phyloP scores from a whole-genome alignment of 2,329 filamentous ascomycete species.

The Verticillium zaregamsianum region DNA sequence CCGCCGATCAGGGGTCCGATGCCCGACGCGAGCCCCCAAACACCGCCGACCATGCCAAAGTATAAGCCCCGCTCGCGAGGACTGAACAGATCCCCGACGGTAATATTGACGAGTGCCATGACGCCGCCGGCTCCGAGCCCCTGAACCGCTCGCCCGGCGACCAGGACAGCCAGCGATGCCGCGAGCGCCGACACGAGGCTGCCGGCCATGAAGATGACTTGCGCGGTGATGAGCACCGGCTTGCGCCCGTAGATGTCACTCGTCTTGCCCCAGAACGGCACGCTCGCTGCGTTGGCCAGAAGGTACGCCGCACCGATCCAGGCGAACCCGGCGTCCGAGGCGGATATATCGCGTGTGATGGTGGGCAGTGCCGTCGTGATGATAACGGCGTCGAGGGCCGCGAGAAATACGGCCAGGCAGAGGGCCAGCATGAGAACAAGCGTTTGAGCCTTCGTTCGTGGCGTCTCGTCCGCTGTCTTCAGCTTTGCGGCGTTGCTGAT shows the following conservation, averaged over 20 bases:
- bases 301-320: conserved; percentile 77
- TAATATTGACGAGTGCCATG: conserved; percentile 57
- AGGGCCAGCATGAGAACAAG: conserved; percentile 35
- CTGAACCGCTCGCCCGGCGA: conserved; percentile 33
- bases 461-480: conserved; percentile 20
- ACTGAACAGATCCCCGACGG: conserved; percentile 52
- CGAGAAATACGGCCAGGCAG: conserved; percentile 45
- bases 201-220: conserved; percentile 49
- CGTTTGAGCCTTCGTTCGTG: conserved; percentile 31
- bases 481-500: background rate
- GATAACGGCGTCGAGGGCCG: conserved; percentile 56
- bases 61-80: conserved; percentile 47
- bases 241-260: conserved; percentile 58
- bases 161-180: conserved; percentile 5
- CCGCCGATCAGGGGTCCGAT: conserved; percentile 67
- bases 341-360: conserved; percentile 57
- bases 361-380: conserved; percentile 64
- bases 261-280: conserved; percentile 66
- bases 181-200: conserved; percentile 50
- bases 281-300: conserved; percentile 62
- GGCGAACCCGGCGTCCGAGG: conserved; percentile 65
- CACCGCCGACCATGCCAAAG: conserved; percentile 47
- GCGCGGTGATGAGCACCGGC: conserved; percentile 46
- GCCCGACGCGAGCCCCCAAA: conserved; percentile 62
- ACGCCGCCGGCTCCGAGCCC: conserved; percentile 54